Base-by-base conservation (phyloP, 371 early-diverging fungal species). In the Zopfochytrium polystomum region DNA sequence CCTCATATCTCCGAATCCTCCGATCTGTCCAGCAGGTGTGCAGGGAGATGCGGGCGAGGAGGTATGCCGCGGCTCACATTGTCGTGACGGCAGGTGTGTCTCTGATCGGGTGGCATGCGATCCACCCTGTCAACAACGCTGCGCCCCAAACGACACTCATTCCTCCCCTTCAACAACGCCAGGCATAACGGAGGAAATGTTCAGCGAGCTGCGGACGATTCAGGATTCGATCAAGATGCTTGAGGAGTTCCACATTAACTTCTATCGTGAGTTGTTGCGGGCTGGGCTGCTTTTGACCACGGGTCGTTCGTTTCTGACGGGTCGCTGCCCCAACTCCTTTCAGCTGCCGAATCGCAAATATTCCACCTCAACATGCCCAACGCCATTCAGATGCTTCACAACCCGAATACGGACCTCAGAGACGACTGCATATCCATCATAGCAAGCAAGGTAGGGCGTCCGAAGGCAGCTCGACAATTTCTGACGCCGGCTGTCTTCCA, bases 291-390 rank as follows among this genome's bases (percentile, higher is more conserved):
- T 18, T 38, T 38, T 38, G 18, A 11, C 18, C 38, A 9, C 29
- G 5, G 27, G 26, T 1, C 22, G n/a, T 31, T 7, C 25, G n/a
- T 9, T 22, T 58, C 22, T 1, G 25, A 1, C 7, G 1, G 6
- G 2, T 3, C 49, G 23, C 22, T n/a, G 27, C 30, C 6, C 34
- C 5, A 13, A 18, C 11, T 38, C 18, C 30, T 29, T 25, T 15
- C 52, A 87, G 89, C 90, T n/a, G 77, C 86, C 33, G 93, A 93
- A 62, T 85, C 87, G 0, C 76, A 83, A 25, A 87, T 89, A 3
- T 92, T 87, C 63, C 80, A 85, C 15, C 80, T 91, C 51, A 87
- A 88, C 49, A 75, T 82, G 23, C 81, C 85, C 3, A 61, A 72
- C 34, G 78, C 86, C 47, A 76, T 3, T 55, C 84, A 63, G 75